Evolutionary conservation across 768 basidiomycete genomes (phyloP), one percentile per base, ranked within the genome.

Genomic region (Boletus pseudopeckii): DNA sequence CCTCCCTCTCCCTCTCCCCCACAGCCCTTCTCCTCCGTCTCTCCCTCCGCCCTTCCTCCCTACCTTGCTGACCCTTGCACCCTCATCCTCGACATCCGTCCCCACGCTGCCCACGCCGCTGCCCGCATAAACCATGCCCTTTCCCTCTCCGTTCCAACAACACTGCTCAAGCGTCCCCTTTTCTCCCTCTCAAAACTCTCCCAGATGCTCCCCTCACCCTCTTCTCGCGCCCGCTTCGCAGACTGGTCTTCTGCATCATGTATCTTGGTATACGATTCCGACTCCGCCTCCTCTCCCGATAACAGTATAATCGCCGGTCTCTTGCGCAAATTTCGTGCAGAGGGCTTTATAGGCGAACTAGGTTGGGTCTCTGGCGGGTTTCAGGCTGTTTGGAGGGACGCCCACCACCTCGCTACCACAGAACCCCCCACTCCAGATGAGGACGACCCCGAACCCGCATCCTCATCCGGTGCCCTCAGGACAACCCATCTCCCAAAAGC

Each of bases 101-200:
- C 92, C 11, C 89, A 90, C 71, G 85, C 86, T 17, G 82, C 86
- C 7, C 87, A 83, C 68, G 71, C 82, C 7, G 64, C 78, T 9
- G 83, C 84, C 22, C 86, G 92, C 46, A 61, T 97, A 30, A 79
- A 79, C 38, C 63, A 71, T 45, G 86, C 93, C 8, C 74, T 97
- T 49, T 92, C 92, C 45, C 81, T 98, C 57, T 90, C 90, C 44
- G 90, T 97, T 6, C 95, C 96, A 1, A 93, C 95, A 3, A 98
- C 94, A 0, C 85, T 98, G 20, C 85, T 98, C 66, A 93, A 92
- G 58, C 85, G 95, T 0, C 93, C 93, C 1, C 77, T 86, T 4
- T 96, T 93, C 74, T 86, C 90, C 26, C 79, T 96, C 9, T 76
- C 83, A 39, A 85, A 85, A 39, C 79, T 98, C 26, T 74, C 81